phyloP scores from a whole-genome alignment of 164 flowering plant species.

The Aristolochia contorta region DNA sequence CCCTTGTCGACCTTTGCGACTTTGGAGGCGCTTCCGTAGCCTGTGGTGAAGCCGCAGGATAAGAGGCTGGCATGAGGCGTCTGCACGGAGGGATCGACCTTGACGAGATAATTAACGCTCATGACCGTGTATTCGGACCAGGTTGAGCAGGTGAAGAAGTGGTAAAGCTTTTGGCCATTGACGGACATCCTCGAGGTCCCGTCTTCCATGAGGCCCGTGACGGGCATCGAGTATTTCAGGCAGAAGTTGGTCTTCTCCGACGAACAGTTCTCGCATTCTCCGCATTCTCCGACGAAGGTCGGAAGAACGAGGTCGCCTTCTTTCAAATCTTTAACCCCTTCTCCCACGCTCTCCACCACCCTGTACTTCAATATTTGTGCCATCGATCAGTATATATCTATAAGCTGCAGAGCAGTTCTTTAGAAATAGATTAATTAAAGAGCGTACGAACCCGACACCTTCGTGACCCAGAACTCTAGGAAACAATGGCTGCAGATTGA shows the following conservation, averaged over 20 bases:
- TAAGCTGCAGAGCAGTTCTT: too few species aligned
- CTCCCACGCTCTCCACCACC: conserved; percentile 38
- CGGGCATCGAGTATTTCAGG: conserved; percentile 7
- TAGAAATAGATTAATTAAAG: too few species aligned
- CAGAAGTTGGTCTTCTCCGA: conserved; percentile 26
- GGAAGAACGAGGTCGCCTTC: conserved; percentile 47
- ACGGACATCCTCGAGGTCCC: conserved; percentile 26
- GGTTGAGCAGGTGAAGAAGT: conserved; percentile 26
- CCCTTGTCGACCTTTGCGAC: conserved; percentile 26
- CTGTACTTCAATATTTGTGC: too few species aligned
- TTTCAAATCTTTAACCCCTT: conserved; percentile 25
- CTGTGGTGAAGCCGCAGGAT: conserved; percentile 31
- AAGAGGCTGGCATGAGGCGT: conserved; percentile 22
- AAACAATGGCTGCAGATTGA: conserved; percentile 24
- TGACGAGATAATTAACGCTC: conserved; percentile 17
- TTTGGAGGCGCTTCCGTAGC: conserved; percentile 37
- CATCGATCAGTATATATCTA: too few species aligned
- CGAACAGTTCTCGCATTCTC: too few species aligned
- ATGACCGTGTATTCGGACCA: conserved; percentile 36
- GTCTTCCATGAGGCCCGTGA: conserved; percentile 33
- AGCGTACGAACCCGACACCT: conserved; percentile 44
- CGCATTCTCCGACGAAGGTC: too few species aligned
- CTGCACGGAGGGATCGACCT: conserved; percentile 15
- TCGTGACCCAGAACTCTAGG: conserved; percentile 45
- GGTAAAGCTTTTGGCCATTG: conserved; percentile 31